Conservation (phyloP, 1,284 basidiomycete genomes). For the Cystobasidium slooffiae region DNA sequence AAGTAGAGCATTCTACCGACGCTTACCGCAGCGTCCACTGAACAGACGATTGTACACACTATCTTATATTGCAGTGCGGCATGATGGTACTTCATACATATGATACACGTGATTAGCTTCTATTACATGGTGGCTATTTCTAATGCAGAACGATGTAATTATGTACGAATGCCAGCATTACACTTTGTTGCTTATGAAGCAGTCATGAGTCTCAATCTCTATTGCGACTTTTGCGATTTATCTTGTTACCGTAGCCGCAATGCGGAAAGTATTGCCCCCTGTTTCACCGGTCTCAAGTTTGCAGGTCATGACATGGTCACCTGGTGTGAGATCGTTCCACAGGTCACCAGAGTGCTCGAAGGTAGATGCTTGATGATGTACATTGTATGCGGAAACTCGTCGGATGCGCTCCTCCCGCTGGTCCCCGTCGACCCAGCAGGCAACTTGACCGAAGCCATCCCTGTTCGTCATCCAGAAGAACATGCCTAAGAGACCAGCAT, state of each 20-base stretch:
- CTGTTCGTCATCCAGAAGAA: conserved; percentile 43
- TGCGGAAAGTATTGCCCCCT: conserved; percentile 42
- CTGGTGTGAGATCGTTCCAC: conserved; percentile 39
- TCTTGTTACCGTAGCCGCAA: conserved; percentile 31
- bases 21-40: too few relatives aligned
- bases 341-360: conserved; percentile 42
- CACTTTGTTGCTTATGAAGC: not conserved
- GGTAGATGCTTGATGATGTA: conserved; percentile 10
- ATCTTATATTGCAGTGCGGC: too few relatives aligned
- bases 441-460: conserved; percentile 31
- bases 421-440: conserved; percentile 44
- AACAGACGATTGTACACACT: too few relatives aligned
- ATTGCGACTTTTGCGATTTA: not conserved
- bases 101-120: too few relatives aligned
- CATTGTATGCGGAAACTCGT: conserved; percentile 25
- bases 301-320: conserved; percentile 43
- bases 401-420: conserved; percentile 29
- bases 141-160: too few relatives aligned
- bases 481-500: conserved; percentile 37
- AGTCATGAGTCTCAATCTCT: not conserved
- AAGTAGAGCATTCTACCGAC: not conserved
- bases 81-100: too few relatives aligned
- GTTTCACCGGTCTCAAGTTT: conserved; percentile 7
- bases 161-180: too few relatives aligned
- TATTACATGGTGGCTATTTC: too few relatives aligned